phyloP scores from a whole-genome alignment of 371 early-diverging fungal species.

The Apophysomyces variabilis region DNA sequence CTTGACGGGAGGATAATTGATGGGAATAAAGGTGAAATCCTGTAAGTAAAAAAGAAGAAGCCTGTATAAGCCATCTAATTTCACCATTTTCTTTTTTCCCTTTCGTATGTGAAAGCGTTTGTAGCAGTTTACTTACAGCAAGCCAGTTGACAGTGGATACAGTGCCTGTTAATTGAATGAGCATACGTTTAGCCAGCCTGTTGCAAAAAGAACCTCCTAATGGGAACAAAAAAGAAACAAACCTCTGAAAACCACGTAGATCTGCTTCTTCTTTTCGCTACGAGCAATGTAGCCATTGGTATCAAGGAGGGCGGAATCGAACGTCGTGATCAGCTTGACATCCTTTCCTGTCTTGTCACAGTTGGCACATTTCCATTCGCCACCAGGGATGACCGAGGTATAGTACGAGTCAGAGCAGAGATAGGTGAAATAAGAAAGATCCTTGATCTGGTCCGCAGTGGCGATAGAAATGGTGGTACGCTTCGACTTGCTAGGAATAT shows the following conservation, averaged over 20 bases:
- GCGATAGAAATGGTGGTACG: constrained; percentile 11
- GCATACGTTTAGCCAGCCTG: neutral
- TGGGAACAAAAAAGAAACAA: neutral
- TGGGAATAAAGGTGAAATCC: constrained; percentile 1
- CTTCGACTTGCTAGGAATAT: neutral
- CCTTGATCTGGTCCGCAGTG: constrained; percentile 12
- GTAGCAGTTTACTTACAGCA: constrained; percentile 17
- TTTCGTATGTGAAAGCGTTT: too few species aligned
- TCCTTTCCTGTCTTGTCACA: constrained; percentile 12
- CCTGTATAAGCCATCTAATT: too few species aligned
- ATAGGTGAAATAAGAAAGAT: constrained; percentile 14
- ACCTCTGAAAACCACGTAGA: constrained; percentile 19
- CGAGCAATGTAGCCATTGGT: constrained; percentile 18
- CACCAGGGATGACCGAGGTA: constrained; percentile 21
- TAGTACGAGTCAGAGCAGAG: constrained; percentile 25
- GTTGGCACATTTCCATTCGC: constrained; percentile 18
- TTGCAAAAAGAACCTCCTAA: neutral
- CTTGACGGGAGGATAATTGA: constrained; percentile 17
- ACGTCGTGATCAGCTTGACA: constrained; percentile 15
- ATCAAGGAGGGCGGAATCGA: neutral
- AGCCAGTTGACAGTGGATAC: constrained; percentile 23
- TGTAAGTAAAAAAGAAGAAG: neutral
- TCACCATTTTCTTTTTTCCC: too few species aligned
- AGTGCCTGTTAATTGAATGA: neutral
- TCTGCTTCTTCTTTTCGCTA: constrained; percentile 18